phyloP scores from a whole-genome alignment of 441 rosid genomes.

The Populus hybrid region DNA sequence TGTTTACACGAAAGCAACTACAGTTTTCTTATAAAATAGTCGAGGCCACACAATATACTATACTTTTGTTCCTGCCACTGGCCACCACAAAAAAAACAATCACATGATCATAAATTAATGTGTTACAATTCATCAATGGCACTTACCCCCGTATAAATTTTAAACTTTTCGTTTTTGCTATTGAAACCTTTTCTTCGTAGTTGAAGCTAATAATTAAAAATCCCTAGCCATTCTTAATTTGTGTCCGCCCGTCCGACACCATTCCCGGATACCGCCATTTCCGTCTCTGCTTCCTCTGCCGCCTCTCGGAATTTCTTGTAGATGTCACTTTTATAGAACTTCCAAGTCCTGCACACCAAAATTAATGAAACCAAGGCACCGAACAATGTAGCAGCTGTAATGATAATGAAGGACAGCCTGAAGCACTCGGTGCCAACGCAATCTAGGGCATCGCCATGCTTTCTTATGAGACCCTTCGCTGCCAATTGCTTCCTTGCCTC shows the following conservation, averaged over 20 bases:
- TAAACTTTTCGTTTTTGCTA: neutral
- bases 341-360: conserved; percentile 62
- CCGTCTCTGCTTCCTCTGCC: conserved; percentile 39
- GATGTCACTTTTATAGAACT: conserved; percentile 75
- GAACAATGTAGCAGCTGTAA: conserved; percentile 62
- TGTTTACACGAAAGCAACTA: neutral
- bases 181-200: neutral
- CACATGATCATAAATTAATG: neutral
- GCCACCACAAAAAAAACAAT: no score
- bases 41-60: no score
- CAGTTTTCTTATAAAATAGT: no score
- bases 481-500: conserved; percentile 59
- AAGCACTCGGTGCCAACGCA: conserved; percentile 64
- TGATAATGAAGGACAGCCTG: conserved; percentile 64
- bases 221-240: neutral
- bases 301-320: conserved; percentile 69
- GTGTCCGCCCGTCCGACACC: neutral
- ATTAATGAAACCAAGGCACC: conserved; percentile 57
- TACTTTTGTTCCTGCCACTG: no score
- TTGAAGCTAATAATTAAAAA: neutral
- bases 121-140: neutral
- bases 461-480: conserved; percentile 26
- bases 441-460: conserved; percentile 30
- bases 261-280: conserved; percentile 27
- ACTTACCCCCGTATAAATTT: neutral